Percentiles rank a stretch among this genome's conserved stretches.
Evolutionary conservation across 352 stramenopile genomes (phyloP).

Genomic region (Phytopythium aichiense): DNA sequence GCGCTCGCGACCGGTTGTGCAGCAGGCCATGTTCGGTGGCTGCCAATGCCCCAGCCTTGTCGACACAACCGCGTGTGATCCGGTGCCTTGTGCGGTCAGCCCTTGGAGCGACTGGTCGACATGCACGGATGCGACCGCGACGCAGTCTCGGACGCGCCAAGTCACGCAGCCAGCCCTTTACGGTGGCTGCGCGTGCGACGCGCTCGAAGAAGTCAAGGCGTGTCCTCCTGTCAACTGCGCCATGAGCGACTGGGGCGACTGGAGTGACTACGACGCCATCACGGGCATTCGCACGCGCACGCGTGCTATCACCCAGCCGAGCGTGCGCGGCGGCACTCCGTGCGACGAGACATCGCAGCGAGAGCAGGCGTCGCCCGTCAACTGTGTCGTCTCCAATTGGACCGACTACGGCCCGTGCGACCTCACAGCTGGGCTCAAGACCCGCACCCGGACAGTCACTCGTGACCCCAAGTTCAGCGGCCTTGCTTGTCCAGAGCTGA

Average conservation of each 20-base stretch:
- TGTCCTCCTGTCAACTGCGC: slow-evolving; percentile 44
- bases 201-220: slow-evolving; percentile 18
- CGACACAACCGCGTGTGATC: slow-evolving; percentile 35
- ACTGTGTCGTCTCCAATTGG: slow-evolving; percentile 52
- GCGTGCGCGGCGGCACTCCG: slow-evolving; percentile 32
- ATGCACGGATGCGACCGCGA: slow-evolving; percentile 40
- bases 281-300: slow-evolving; percentile 31
- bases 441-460: slow-evolving; percentile 25
- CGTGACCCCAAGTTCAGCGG: slow-evolving; percentile 40
- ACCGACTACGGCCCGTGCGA: slow-evolving; percentile 39
- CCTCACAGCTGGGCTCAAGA: slow-evolving; percentile 22
- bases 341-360: slow-evolving; percentile 30
- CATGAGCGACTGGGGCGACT: slow-evolving; percentile 33
- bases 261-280: slow-evolving; percentile 33
- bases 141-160: slow-evolving; percentile 23
- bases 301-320: slow-evolving; percentile 19
- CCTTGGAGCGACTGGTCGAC: slow-evolving; percentile 41
- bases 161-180: slow-evolving; percentile 33
- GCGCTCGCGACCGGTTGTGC: slow-evolving; percentile 28
- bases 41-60: slow-evolving; percentile 37
- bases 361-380: slow-evolving; percentile 33
- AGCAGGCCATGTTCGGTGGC: slow-evolving; percentile 48
- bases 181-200: slow-evolving; percentile 22
- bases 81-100: slow-evolving; percentile 33
- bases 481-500: slow-evolving; percentile 27